Evolutionary conservation across 257 asterid species (phyloP), one percentile per base, ranked within the genome.

Genomic region (Echites panduratus): DNA sequence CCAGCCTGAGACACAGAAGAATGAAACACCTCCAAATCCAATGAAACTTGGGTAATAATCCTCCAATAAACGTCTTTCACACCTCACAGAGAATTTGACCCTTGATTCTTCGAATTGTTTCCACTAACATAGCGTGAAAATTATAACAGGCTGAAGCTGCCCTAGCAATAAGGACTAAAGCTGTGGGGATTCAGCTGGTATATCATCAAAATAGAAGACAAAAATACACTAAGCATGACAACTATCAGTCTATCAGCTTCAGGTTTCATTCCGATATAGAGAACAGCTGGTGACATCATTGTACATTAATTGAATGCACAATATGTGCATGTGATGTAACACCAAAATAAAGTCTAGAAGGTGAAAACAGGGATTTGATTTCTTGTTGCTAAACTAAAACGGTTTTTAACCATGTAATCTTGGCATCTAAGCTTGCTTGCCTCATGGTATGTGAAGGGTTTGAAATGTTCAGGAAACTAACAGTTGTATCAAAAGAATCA

Each of bases 21-120:
- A 70, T 20, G 75, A 52, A 58, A 54, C 72, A 54, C 72, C 80
- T 40, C 26, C 17, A 64, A 74, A 56, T 61, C 50, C 49, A 2
- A 53, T 64, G 44, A 72, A 54, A 52, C 81, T 79, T 10, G 80
- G 86, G 86, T 82, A 72, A 65, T 56, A 54, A 38, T 76, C 73
- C 1, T 3, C 7, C 14, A 7, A 48, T 14, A 20, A 13, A 20
- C 56, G 35, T 16, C 57, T 38, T 35, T 29, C n/a, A 61, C 16
- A 16, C n/a, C 20, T 35, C 1, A 9, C 13, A 24, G 22, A 19
- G 5, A 22, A 12, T 19, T n/a, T 40, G 41, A 10, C 17, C 44
- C 48, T 40, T 75, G 43, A 24, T 40, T 38, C 20, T 6, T 56
- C 26, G n/a, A 0, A 40, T 8, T 41, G 19, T 56, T 71, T 56